Evolutionary conservation across 495 filamentous ascomycete genomes (phyloP), one percentile per base, ranked within the genome.

Genomic region (Hypoxylon rickii): DNA sequence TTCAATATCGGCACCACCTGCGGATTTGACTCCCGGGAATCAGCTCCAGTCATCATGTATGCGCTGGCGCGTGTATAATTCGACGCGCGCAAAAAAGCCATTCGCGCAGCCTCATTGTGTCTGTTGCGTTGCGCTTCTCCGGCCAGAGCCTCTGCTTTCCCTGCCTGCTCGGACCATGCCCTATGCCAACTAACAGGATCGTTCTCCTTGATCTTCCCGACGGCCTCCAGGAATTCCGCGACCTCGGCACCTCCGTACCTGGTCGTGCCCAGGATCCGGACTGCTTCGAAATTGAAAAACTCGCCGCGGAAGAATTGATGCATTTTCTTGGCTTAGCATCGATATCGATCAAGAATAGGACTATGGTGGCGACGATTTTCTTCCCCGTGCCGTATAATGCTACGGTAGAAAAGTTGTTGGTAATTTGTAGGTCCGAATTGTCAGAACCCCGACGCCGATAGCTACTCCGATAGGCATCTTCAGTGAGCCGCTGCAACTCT

Each of bases 251-350:
- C 78, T 2, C 64, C 67, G 24, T 42, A 42, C 0, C 71, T 61
- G 0, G 73, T 62, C 1, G 47, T 74, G 41, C 65, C 69, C 3
- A 83, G 71, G 11, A 82, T 34, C 0, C 79, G 73, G 6, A 73
- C 13, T 2, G 58, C 24, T 43, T 83, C 79, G 61, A 83, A 82
- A 42, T 80, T 48, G 69, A 75, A 78, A 21, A 78, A 77, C 6
- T 3, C 32, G 12, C 32, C n/a, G 32, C 12, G 5, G 12, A 34
- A 34, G 32, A 34, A n/a, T 10, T 29, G 4, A 10, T 29, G 24
- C 24, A 29, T 29, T 10, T 29, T 29, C 10, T 29, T n/a, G n/a
- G n/a, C n/a, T n/a, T n/a, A n/a, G n/a, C n/a, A n/a, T n/a, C n/a
- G n/a, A n/a, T n/a, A n/a, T n/a, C n/a, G n/a, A n/a, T n/a, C n/a